A percentile compares a stretch with the other conserved stretches of the same genome.
Evolutionary conservation across 345 rosid genomes (phyloP).

Genomic region (Firmiana major): DNA sequence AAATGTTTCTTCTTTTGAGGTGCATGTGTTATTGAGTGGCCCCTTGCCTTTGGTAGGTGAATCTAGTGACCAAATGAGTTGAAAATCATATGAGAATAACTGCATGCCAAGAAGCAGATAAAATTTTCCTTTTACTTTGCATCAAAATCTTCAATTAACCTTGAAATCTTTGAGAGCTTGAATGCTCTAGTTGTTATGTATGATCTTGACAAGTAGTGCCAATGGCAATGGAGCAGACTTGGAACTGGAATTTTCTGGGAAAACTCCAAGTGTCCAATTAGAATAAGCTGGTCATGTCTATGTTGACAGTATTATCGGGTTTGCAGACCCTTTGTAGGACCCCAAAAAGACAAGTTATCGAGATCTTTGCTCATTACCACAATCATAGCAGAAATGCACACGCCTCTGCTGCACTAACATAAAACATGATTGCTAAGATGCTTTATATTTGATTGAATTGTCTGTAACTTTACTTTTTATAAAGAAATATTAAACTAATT

Average conservation of each 20-base stretch:
- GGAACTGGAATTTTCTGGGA: not conserved
- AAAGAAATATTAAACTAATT: slow-evolving; percentile 3
- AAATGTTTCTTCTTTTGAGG: not conserved
- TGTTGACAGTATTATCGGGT: not conserved
- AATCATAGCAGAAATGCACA: slow-evolving; percentile 11
- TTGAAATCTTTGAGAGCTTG: not conserved
- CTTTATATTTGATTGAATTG: slow-evolving; percentile 5
- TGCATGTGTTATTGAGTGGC: slow-evolving; percentile 3
- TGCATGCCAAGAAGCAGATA: not conserved
- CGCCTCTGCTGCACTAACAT: not conserved
- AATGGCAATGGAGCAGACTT: not conserved
- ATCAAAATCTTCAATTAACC: not conserved
- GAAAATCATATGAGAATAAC: not conserved
- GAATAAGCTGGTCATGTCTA: not conserved
- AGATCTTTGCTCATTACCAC: slow-evolving; percentile 8
- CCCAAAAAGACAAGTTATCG: not conserved
- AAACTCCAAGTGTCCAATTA: not conserved
- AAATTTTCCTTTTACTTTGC: not conserved
- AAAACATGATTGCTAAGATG: slow-evolving; percentile 6
- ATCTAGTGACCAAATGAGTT: slow-evolving; percentile 1
- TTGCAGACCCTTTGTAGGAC: not conserved
- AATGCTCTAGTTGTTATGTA: not conserved
- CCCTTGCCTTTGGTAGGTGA: not conserved
- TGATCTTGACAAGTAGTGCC: not conserved
- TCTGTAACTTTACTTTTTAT: not conserved